Base-by-base conservation (phyloP, 169 alveolate species). In the Plasmodium vivax region DNA sequence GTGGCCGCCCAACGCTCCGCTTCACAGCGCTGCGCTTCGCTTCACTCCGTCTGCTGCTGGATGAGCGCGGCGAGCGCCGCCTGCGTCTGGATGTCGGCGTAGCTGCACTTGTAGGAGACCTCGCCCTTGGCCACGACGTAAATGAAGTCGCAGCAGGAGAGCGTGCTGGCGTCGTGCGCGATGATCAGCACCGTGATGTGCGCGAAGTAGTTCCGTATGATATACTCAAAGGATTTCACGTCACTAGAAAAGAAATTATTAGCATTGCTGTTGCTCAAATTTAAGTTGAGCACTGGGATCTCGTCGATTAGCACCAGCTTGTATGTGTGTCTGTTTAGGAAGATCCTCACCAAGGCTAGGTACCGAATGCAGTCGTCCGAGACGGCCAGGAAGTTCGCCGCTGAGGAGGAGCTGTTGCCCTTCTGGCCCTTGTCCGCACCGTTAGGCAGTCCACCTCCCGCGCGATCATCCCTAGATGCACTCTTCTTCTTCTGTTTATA, bases 221-320 rank as follows among this genome's bases (percentile, higher is more conserved):
- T 82, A 47, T 82, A 92, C 45, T 82, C 85, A 72, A 92, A 83
- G 16, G 95, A 68, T 27, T 92, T 92, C 3, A 82, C 19, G 56
- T 92, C 83, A 1, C 47, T 81, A 7, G 85, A 45, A 27, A 92
- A 92, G 38, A 93, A 85, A 12, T 83, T 74, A 54, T 16, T 87
- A 0, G 68, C 6, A 30, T 83, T 54, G 8, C 34, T 71, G 34
- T 74, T 80, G 58, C 32, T 72, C 16, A 73, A n/a, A 36, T 56
- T 43, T 8, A 84, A 80, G 32, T 83, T 85, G 0, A 93, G 6
- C 0, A 84, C 92, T 7, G 98, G 98, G 38, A 98, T 98, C 82
- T 97, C 98, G 83, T 97, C 98, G 32, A 97, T 92, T 56, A 97
- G 73, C 5, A 97, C 75, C 62, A 97, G 84, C 77, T 96, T 97